Conservation (phyloP, 257 asterid genomes). For the Fraxinus excelsior region DNA sequence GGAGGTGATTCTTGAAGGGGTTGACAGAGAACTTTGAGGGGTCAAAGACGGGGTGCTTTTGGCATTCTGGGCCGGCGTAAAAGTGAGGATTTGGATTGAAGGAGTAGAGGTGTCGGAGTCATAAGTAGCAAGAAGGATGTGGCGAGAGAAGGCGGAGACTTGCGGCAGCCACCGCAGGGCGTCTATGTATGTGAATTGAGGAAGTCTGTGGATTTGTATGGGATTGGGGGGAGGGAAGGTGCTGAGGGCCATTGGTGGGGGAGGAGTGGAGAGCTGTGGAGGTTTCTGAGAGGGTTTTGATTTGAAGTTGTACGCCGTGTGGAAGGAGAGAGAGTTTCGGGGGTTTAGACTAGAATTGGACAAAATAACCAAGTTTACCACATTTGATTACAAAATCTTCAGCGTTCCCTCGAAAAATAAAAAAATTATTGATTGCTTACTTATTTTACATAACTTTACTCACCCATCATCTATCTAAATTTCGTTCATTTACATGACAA, state of each 20-base stretch:
- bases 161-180: constrained; percentile 86
- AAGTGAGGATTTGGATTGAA: constrained; percentile 54
- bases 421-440: no score
- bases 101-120: constrained; percentile 58
- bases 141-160: constrained; percentile 73
- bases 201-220: constrained; percentile 53
- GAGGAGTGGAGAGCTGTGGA: background rate
- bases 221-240: constrained; percentile 16
- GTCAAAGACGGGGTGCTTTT: constrained; percentile 26
- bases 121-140: constrained; percentile 64
- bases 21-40: constrained; percentile 46
- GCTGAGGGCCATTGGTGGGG: constrained; percentile 31
- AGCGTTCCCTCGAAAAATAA: no score
- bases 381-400: no score
- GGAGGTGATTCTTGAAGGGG: constrained; percentile 62
- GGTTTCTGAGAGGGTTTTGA: constrained; percentile 9
- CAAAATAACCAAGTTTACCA: no score
- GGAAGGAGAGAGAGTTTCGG: background rate
- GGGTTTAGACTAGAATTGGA: no score
- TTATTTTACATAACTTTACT: no score
- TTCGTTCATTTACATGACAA: no score
- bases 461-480: no score
- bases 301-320: background rate
- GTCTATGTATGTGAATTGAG: constrained; percentile 66
- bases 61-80: constrained; percentile 38